A percentile compares a stretch with the other conserved stretches of the same genome.
Evolutionary conservation across 2,329 filamentous ascomycete genomes (phyloP).

Genomic region (Cladosporium halotolerans): DNA sequence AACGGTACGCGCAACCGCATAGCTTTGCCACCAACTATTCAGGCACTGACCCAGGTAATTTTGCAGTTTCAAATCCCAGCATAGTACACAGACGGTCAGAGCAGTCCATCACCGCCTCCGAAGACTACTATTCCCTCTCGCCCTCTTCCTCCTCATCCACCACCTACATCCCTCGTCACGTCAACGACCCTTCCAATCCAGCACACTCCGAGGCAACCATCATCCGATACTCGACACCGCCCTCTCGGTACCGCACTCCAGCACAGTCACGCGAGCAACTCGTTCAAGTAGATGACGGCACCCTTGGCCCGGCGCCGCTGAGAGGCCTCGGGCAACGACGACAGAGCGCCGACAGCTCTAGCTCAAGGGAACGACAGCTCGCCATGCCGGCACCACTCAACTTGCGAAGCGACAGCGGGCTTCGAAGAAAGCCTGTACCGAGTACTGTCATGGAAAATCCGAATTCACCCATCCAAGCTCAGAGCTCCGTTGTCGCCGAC

Average conservation of each 20-base stretch:
- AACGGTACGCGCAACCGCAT: not conserved
- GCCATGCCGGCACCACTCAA: constrained; percentile 10
- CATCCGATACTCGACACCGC: constrained; percentile 29
- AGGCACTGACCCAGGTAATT: not conserved
- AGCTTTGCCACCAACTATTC: not conserved
- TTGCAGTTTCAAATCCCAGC: constrained; percentile 26
- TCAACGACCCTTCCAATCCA: constrained; percentile 11
- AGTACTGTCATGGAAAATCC: constrained; percentile 26
- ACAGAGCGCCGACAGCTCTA: constrained; percentile 11
- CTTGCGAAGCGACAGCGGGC: constrained; percentile 17
- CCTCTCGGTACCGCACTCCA: constrained; percentile 30
- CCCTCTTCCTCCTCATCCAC: constrained; percentile 17
- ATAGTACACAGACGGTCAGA: constrained; percentile 33
- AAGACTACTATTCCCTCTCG: constrained; percentile 45
- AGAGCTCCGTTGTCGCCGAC: constrained; percentile 5
- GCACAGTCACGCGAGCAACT: constrained; percentile 24
- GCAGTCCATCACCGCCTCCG: constrained; percentile 43
- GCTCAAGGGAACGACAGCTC: constrained; percentile 4
- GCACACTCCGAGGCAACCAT: constrained; percentile 20
- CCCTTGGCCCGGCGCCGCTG: constrained; percentile 1
- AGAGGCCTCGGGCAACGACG: constrained; percentile 11
- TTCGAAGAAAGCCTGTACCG: constrained; percentile 31
- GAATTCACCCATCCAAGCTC: constrained; percentile 1
- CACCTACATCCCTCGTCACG: constrained; percentile 24
- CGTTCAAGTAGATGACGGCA: constrained; percentile 8